Conservation (phyloP, 768 basidiomycete genomes). For the Myochromella boudieri region DNA sequence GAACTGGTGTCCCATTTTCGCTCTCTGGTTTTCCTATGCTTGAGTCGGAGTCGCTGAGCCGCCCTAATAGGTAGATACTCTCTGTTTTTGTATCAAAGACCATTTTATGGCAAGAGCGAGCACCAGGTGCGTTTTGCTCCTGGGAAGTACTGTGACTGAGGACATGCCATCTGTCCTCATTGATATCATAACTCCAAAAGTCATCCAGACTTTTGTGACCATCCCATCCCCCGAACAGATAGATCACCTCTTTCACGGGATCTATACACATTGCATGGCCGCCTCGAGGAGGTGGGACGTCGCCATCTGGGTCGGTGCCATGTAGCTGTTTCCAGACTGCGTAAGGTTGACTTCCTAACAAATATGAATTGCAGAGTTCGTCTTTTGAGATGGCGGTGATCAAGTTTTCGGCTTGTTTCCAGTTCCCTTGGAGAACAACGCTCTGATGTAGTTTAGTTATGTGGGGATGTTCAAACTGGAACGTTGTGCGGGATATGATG, state of each 20-base stretch:
- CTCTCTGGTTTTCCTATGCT: constrained; percentile 24
- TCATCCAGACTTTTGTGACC: constrained; percentile 73
- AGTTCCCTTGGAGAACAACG: constrained; percentile 69
- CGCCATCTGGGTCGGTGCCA: constrained; percentile 64
- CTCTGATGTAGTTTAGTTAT: constrained; percentile 62
- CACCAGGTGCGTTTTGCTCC: constrained; percentile 65
- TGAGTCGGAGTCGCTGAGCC: constrained; percentile 58
- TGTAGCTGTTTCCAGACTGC: constrained; percentile 60
- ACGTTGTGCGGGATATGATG: constrained; percentile 52
- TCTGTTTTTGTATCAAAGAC: constrained; percentile 72
- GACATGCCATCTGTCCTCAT: constrained; percentile 57
- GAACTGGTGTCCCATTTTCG: constrained; percentile 16
- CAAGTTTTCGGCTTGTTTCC: constrained; percentile 54
- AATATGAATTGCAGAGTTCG: constrained; percentile 62
- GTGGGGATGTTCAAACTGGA: constrained; percentile 69
- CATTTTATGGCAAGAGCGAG: constrained; percentile 82
- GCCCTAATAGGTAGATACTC: constrained; percentile 71
- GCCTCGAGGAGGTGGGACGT: constrained; percentile 65
- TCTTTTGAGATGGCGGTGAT: constrained; percentile 48
- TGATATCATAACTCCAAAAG: constrained; percentile 73
- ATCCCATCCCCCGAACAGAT: constrained; percentile 81
- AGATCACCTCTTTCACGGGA: constrained; percentile 56
- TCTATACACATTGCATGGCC: constrained; percentile 87
- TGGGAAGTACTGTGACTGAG: constrained; percentile 54
- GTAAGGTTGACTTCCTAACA: constrained; percentile 56